Evolutionary conservation across 1,139 yeast genomes (phyloP), one percentile per base, ranked within the genome.

Genomic region (Hansenula anomala): DNA sequence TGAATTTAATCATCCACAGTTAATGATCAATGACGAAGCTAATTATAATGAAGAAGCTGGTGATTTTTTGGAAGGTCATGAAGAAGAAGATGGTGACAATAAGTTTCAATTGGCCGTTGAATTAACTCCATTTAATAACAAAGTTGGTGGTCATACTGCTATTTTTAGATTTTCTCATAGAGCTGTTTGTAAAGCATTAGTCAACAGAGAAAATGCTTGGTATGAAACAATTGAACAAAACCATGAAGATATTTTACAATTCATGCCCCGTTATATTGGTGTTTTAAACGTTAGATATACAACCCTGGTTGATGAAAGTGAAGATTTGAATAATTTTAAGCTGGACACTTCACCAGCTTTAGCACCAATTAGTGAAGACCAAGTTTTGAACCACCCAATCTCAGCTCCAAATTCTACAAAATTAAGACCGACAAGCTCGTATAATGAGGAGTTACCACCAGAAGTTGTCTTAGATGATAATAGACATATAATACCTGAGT

Each of bases 141-240:
- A 86, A 56, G 98, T 94, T 8, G 99, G 99, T 10, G 99, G 99
- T 0, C 99, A 94, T 59, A 92, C 97, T 0, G 97, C 97, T 2
- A 89, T 94, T 34, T 94, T 92, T 63, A 74, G 92, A 47, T 92
- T 92, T 57, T 84, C 95, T 8, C 84, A 81, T 51, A 71, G 87
- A 42, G 97, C 97, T 0, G 96, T 94, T n/a, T 92, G 98, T 61
- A 94, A 94, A 60, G 94, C 95, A 1, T 66, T 92, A 45, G 86
- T 89, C 46, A 88, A 88, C 53, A 70, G 96, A 46, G 99, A 94
- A 56, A 87, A 92, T 59, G 65, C 71, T 46, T 90, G 95, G 82
- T 94, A 94, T 60, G 98, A 94, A 59, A 78, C 83, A 6, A 81
- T 92, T 34, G 97, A 92, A 61, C 62, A 70, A 34, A 66, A 73